Percentiles rank a stretch among this genome's conserved stretches.
phyloP scores from a whole-genome alignment of 768 basidiomycete genomes.

The Mycena capillaripes region DNA sequence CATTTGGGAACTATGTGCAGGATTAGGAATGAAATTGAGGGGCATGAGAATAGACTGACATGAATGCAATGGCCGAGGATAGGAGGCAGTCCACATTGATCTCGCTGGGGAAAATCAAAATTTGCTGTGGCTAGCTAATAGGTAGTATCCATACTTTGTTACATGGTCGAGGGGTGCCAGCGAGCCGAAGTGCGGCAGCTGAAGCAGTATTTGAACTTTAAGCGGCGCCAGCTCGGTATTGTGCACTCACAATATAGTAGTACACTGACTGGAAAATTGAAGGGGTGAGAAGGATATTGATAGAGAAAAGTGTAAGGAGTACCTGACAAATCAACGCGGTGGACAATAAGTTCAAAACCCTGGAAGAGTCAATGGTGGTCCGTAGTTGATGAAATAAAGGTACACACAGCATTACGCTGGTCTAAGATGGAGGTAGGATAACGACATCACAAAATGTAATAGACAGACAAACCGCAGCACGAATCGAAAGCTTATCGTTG shows the following conservation, averaged over 20 bases:
- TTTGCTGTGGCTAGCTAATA: neutral
- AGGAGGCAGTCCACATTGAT: neutral
- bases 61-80: neutral
- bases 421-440: neutral
- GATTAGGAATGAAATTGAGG: neutral
- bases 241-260: conserved; percentile 1
- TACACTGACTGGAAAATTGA: neutral
- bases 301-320: too few species aligned
- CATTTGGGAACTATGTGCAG: neutral
- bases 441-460: neutral
- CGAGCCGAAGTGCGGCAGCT: neutral
- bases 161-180: neutral
- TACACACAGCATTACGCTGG: neutral
- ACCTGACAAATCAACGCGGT: neutral
- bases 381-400: neutral
- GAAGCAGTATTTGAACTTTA: neutral
- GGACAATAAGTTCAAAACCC: neutral
- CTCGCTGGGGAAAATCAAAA: neutral
- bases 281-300: too few species aligned
- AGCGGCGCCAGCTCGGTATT: too few species aligned
- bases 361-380: neutral
- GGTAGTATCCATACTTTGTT: neutral
- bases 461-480: neutral
- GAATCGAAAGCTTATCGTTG: neutral
- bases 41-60: neutral